Evolutionary conservation across 2,329 filamentous ascomycete genomes (phyloP).

Genomic region (Pseudogymnoascus sp.): DNA sequence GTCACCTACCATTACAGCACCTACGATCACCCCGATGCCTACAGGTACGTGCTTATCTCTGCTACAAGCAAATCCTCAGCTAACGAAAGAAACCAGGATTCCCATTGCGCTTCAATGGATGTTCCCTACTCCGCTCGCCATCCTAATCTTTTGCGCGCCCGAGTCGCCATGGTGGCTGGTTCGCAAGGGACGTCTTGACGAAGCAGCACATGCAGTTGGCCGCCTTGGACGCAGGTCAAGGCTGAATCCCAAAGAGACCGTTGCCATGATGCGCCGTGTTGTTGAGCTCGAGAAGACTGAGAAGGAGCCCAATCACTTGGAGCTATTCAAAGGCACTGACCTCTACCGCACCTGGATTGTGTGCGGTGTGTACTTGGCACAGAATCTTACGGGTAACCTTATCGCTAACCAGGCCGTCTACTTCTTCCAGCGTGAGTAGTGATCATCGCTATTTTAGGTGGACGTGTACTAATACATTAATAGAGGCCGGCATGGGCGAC

Average conservation of each 20-base stretch:
- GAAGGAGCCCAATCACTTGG: slow-evolving; percentile 38
- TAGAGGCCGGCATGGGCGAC: slow-evolving; percentile 51
- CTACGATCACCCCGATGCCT: slow-evolving; percentile 28
- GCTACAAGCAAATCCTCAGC: slow-evolving; percentile 14
- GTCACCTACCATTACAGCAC: slow-evolving; percentile 48
- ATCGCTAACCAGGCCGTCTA: slow-evolving; percentile 57
- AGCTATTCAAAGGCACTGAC: slow-evolving; percentile 49
- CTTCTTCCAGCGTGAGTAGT: slow-evolving; percentile 42
- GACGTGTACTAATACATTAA: slow-evolving; percentile 2
- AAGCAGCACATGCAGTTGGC: slow-evolving; percentile 38
- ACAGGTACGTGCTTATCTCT: slow-evolving; percentile 33
- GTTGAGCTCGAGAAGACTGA: slow-evolving; percentile 43
- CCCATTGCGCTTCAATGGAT: slow-evolving; percentile 47
- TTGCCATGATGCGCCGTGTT: slow-evolving; percentile 53
- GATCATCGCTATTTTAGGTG: neutral
- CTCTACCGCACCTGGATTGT: slow-evolving; percentile 47
- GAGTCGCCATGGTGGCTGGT: slow-evolving; percentile 43
- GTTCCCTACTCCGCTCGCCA: slow-evolving; percentile 43
- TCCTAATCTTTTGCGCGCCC: slow-evolving; percentile 39
- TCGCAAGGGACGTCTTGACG: slow-evolving; percentile 34
- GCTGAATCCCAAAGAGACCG: slow-evolving; percentile 36
- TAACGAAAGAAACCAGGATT: slow-evolving; percentile 31
- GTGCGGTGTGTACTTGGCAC: slow-evolving; percentile 49
- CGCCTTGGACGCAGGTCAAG: slow-evolving; percentile 40
- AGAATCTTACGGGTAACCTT: slow-evolving; percentile 55